Percentiles rank a stretch among this genome's conserved stretches.
phyloP scores from a whole-genome alignment of 176 grass and related monocot species.

The Oryza rufipogon region DNA sequence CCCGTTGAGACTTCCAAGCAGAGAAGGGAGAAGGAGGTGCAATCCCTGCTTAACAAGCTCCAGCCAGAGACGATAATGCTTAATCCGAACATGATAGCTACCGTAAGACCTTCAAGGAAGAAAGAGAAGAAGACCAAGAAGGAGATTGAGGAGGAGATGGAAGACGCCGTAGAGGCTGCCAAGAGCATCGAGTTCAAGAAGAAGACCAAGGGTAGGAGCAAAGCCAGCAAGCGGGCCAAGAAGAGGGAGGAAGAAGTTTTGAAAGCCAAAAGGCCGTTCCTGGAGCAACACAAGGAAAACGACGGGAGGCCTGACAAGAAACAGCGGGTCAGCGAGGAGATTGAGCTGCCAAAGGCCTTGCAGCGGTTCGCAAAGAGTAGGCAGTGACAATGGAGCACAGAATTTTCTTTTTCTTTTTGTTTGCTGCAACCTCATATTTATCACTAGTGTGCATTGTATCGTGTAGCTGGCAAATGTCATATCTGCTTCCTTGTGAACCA shows the following conservation, averaged over 20 bases:
- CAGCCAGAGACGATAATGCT: slow-evolving; percentile 87
- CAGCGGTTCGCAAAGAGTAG: slow-evolving; percentile 67
- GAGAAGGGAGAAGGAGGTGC: slow-evolving; percentile 87
- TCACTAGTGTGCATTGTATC: neutral
- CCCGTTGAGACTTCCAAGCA: slow-evolving; percentile 82
- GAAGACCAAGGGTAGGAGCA: slow-evolving; percentile 95
- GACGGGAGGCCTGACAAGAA: slow-evolving; percentile 50
- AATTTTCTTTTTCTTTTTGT: neutral
- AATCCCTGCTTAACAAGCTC: slow-evolving; percentile 77
- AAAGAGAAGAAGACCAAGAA: slow-evolving; percentile 69
- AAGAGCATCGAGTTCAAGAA: slow-evolving; percentile 73
- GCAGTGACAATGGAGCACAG: slow-evolving; percentile 13
- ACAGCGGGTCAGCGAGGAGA: slow-evolving; percentile 32
- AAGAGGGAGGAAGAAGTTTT: slow-evolving; percentile 79
- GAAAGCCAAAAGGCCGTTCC: slow-evolving; percentile 68
- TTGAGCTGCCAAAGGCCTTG: slow-evolving; percentile 67
- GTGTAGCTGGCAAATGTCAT: slow-evolving; percentile 8
- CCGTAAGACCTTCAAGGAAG: slow-evolving; percentile 54
- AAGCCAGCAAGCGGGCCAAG: slow-evolving; percentile 78
- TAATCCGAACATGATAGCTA: slow-evolving; percentile 72
- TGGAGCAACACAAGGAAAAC: slow-evolving; percentile 50
- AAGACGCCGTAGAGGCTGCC: slow-evolving; percentile 53
- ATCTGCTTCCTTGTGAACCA: slow-evolving; percentile 13
- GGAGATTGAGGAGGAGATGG: slow-evolving; percentile 65
- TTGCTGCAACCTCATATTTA: slow-evolving; percentile 4